Base-by-base conservation (phyloP, 495 filamentous ascomycete genomes). In the Xylaria castorea region DNA sequence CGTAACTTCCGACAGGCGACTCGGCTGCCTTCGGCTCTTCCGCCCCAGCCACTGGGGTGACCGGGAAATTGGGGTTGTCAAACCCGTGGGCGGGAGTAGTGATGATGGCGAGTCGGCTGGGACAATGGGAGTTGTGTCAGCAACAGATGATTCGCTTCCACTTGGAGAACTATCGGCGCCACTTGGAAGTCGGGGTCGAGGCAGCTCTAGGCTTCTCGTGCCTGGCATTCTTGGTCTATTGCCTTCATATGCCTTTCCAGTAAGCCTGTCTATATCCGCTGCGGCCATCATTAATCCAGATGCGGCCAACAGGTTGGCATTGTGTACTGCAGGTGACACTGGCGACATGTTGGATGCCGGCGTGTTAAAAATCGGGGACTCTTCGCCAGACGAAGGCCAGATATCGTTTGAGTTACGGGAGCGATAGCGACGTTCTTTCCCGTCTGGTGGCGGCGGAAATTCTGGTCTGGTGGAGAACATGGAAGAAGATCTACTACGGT, bases 301-400 rank as follows among this genome's bases (percentile, higher is more conserved):
- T 30, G 75, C 77, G 12, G 74, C 74, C 42, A 76, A 53, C 12
- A 75, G 76, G 18, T 73, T 74, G 18, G 73, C 42, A 46, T 73
- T 61, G 60, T 71, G 66, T 3, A 70, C 65, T 32, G 44, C 18
- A 5, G 44, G 55, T 30, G 60, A 66, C 3, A 42, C 48, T 20
- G 25, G 68, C 20, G 74, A 63, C 22, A 61, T 46, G 38, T 73
- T 66, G 5, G 78, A 78, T 65, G 73, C 74, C 0, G 78, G 78
- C n/a, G 78, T 80, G 25, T 80, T 78, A 55, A 75, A 78, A 14
- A 80, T 38, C 9, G 78, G 78, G 5, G 71, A 74, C 53, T 78
- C 78, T 11, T 76, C 74, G 12, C 77, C 72, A 14, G 76, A 78
- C 34, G 76, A 75, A 16, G 76, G 74, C 78, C 74, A 78, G 11